Evolutionary conservation across 2,329 filamentous ascomycete genomes (phyloP).

Genomic region (Sordariomycetes sp.): DNA sequence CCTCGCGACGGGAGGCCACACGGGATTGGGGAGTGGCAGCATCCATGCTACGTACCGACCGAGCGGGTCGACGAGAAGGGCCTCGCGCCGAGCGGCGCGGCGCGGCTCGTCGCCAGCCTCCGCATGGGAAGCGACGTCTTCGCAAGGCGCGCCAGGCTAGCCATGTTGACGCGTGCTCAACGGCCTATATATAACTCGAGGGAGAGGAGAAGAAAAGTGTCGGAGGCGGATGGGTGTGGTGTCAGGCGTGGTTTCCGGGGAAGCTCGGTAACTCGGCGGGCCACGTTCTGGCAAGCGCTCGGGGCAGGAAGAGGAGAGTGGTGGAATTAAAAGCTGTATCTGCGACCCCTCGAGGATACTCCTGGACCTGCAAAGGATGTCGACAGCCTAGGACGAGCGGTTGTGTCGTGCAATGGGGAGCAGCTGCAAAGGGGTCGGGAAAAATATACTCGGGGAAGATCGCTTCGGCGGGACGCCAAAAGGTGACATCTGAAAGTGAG

Average conservation of each 20-base stretch:
- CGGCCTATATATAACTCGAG: background rate
- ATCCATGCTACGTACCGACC: constrained; percentile 46
- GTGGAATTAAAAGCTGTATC: too few species aligned
- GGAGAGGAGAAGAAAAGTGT: background rate
- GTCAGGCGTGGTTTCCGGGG: too few species aligned
- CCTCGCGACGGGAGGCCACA: background rate
- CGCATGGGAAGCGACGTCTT: constrained; percentile 52
- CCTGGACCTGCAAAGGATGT: too few species aligned
- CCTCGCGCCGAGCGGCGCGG: constrained; percentile 29
- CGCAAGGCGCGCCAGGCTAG: constrained; percentile 2
- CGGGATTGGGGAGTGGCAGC: background rate
- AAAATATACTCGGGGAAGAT: background rate
- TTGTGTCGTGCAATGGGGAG: too few species aligned
- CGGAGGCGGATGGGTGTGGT: too few species aligned
- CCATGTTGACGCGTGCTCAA: background rate
- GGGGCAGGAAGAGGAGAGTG: too few species aligned
- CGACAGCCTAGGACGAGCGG: too few species aligned
- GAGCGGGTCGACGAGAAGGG: constrained; percentile 81
- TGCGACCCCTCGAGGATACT: too few species aligned
- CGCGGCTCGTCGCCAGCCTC: constrained; percentile 44
- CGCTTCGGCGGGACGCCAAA: constrained; percentile 1
- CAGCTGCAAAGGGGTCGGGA: background rate
- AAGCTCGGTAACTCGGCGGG: too few species aligned
- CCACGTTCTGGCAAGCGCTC: too few species aligned
- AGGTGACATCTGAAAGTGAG: background rate